Percentiles rank a stretch among this genome's conserved stretches.
phyloP scores from a whole-genome alignment of 2,329 filamentous ascomycete genomes.

The Sporothrix brunneoviolacea region DNA sequence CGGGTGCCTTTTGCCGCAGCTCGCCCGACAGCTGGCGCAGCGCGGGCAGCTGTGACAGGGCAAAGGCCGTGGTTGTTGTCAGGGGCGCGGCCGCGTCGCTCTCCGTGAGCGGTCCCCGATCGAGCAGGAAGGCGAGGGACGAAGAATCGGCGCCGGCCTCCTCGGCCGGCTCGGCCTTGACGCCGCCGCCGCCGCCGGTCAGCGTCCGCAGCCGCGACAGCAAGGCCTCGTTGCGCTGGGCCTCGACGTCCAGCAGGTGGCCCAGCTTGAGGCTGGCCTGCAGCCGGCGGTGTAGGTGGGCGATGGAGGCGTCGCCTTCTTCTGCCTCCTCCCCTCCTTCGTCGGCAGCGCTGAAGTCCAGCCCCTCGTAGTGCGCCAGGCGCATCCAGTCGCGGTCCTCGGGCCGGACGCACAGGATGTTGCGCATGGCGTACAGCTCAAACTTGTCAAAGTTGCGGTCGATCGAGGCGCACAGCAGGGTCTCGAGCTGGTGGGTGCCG shows the following conservation, averaged over 20 bases:
- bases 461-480: conserved; percentile 70
- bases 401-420: conserved; percentile 64
- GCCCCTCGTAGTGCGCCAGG: conserved; percentile 74
- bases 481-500: conserved; percentile 79
- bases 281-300: conserved; percentile 64
- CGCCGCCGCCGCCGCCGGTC: conserved; percentile 25
- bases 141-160: no score
- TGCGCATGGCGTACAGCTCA: conserved; percentile 84
- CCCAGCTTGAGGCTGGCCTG: conserved; percentile 75
- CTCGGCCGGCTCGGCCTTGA: conserved; percentile 23
- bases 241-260: conserved; percentile 61
- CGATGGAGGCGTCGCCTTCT: conserved; percentile 51
- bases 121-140: conserved; percentile 53
- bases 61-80: conserved; percentile 68
- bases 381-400: conserved; percentile 73
- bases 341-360: conserved; percentile 36
- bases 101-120: conserved; percentile 44
- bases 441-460: conserved; percentile 82
- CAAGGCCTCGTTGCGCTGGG: conserved; percentile 63
- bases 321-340: conserved; percentile 15
- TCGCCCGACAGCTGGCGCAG: conserved; percentile 58
- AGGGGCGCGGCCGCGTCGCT: conserved; percentile 51
- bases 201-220: conserved; percentile 54
- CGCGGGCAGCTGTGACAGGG: conserved; percentile 74
- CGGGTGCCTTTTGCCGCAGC: conserved; percentile 60